Evolutionary conservation across 148 eudicot species (phyloP).

Genomic region (Talinum fruticosum): DNA sequence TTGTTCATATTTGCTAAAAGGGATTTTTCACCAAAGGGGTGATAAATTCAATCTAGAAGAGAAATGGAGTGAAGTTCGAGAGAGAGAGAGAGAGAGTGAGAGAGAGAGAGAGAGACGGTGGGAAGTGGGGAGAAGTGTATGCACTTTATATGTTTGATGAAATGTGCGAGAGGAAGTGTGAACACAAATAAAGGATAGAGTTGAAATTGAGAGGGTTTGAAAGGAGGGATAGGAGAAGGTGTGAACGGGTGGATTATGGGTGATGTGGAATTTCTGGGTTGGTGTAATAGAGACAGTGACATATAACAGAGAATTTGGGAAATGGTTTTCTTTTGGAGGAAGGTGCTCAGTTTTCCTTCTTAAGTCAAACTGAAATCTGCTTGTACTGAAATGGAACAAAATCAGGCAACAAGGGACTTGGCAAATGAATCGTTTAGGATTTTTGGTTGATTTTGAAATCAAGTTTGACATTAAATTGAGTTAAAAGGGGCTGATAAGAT

Average conservation of each 20-base stretch:
- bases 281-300: constrained; percentile 6
- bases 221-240: constrained; percentile 21
- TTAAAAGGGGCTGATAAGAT: no score
- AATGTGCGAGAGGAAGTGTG: constrained; percentile 40
- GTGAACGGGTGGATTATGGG: constrained; percentile 11
- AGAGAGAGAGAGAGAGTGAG: neutral
- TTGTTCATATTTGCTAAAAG: constrained; percentile 28
- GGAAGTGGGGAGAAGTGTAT: neutral
- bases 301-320: neutral
- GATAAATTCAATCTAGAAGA: neutral
- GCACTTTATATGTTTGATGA: constrained; percentile 38
- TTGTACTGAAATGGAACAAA: no score
- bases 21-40: neutral
- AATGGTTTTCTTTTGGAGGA: neutral
- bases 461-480: no score
- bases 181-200: constrained; percentile 20
- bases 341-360: no score
- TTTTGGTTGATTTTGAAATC: no score
- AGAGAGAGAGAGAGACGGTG: neutral
- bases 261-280: constrained; percentile 14
- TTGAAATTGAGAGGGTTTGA: constrained; percentile 26
- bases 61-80: constrained; percentile 27
- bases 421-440: no score
- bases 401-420: no score
- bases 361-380: no score